These are phyloP conservation scores for Russula sp. DNA, from an alignment of 768 basidiomycete genomes.

Conservation along the genomic window DNA sequence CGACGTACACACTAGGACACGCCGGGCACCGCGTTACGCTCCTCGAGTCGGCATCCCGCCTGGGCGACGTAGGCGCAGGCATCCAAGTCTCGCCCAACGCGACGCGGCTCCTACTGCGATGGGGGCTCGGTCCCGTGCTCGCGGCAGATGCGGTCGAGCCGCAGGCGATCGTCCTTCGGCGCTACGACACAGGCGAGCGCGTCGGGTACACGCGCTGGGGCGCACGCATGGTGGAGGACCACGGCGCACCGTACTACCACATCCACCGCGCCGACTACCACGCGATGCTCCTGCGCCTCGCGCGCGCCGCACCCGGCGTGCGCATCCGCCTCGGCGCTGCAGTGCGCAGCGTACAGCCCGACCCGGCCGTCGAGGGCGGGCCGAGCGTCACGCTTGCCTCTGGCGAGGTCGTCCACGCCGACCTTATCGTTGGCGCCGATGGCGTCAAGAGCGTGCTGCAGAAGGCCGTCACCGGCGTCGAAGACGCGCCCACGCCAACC, in stretches of 20 bases:
- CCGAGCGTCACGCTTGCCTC: slow-evolving; percentile 33
- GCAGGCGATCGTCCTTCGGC: slow-evolving; percentile 35
- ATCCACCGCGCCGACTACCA: slow-evolving; percentile 42
- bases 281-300: slow-evolving; percentile 35
- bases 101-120: slow-evolving; percentile 34
- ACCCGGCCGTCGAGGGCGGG: slow-evolving; percentile 23
- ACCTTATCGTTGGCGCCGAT: slow-evolving; percentile 37
- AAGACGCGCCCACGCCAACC: slow-evolving; percentile 42
- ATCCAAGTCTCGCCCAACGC: slow-evolving; percentile 41
- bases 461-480: slow-evolving; percentile 43
- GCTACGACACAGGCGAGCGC: slow-evolving; percentile 34
- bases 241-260: slow-evolving; percentile 39
- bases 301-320: slow-evolving; percentile 28
- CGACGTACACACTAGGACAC: slow-evolving; percentile 35
- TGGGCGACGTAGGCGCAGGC: slow-evolving; percentile 40
- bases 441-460: slow-evolving; percentile 46
- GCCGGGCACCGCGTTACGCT: slow-evolving; percentile 38
- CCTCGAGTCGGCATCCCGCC: slow-evolving; percentile 34
- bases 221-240: slow-evolving; percentile 27
- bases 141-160: slow-evolving; percentile 33
- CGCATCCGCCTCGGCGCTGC: slow-evolving; percentile 32
- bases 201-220: slow-evolving; percentile 37
- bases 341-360: slow-evolving; percentile 31
- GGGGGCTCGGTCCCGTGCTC: slow-evolving; percentile 34
- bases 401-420: slow-evolving; percentile 35